Percentiles rank a stretch among this genome's conserved stretches.
These are phyloP conservation scores for Prunus fruticosa DNA, from an alignment of 306 rosid genomes.

Conservation along the genomic window DNA sequence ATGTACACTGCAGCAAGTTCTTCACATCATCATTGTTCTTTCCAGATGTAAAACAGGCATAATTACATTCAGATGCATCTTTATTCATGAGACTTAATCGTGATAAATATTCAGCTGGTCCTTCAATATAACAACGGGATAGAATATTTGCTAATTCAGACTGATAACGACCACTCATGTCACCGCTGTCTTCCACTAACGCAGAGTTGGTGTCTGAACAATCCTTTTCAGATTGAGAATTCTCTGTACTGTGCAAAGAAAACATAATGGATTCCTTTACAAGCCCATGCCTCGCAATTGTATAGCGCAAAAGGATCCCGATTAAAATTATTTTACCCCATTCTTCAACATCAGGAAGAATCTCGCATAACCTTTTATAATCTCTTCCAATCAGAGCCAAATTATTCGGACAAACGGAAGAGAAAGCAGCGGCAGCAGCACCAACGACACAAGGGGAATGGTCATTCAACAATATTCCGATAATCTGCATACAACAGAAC, in stretches of 20 bases:
- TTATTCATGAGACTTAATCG: slow-evolving; percentile 53
- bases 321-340: slow-evolving; percentile 93
- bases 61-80: slow-evolving; percentile 48
- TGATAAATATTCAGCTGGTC: slow-evolving; percentile 88
- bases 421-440: slow-evolving; percentile 95
- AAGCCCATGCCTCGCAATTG: slow-evolving; percentile 81
- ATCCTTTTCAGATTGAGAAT: slow-evolving; percentile 34
- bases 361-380: slow-evolving; percentile 70
- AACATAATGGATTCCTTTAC: slow-evolving; percentile 79
- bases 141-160: slow-evolving; percentile 53
- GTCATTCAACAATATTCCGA: slow-evolving; percentile 72
- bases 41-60: slow-evolving; percentile 55
- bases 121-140: slow-evolving; percentile 79
- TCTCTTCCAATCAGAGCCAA: slow-evolving; percentile 69
- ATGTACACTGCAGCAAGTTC: slow-evolving; percentile 84
- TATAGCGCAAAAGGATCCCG: slow-evolving; percentile 83
- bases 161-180: slow-evolving; percentile 32
- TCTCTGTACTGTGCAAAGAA: slow-evolving; percentile 40
- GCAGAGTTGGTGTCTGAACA: slow-evolving; percentile 22
- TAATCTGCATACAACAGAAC: slow-evolving; percentile 47
- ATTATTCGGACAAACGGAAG: slow-evolving; percentile 84
- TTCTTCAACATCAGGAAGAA: slow-evolving; percentile 95
- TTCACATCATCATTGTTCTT: slow-evolving; percentile 58
- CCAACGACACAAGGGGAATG: slow-evolving; percentile 90
- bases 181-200: slow-evolving; percentile 41